phyloP scores from a whole-genome alignment of 2,329 filamentous ascomycete species.

The Talaromyces sp. region DNA sequence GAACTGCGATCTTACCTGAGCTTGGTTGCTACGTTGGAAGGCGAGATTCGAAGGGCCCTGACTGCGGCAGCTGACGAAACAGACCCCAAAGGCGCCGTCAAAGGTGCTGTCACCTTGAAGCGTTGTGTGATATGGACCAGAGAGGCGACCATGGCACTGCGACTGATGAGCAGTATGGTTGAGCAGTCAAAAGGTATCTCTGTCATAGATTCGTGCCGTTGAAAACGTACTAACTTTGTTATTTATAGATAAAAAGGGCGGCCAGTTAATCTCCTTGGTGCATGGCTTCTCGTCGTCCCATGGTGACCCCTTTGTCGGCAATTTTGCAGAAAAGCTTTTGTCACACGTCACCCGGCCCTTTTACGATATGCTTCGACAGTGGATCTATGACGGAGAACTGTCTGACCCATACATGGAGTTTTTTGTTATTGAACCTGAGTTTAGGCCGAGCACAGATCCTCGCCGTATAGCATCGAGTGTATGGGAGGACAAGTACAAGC shows the following conservation, averaged over 20 bases:
- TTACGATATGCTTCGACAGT: constrained; percentile 90
- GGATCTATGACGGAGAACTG: constrained; percentile 97
- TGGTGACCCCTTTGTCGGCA: constrained; percentile 88
- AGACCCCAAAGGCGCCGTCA: constrained; percentile 67
- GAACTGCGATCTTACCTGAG: constrained; percentile 87
- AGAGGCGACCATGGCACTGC: constrained; percentile 90
- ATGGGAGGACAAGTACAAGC: constrained; percentile 95
- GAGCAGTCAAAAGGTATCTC: constrained; percentile 71
- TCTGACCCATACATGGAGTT: constrained; percentile 96
- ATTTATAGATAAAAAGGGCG: constrained; percentile 63
- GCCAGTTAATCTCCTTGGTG: constrained; percentile 87
- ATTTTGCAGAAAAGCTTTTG: constrained; percentile 85
- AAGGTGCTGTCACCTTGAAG: constrained; percentile 88
- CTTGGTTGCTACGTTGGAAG: constrained; percentile 85
- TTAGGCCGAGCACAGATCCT: constrained; percentile 45
- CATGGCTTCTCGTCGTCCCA: constrained; percentile 91
- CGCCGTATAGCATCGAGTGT: constrained; percentile 68
- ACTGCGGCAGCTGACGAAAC: constrained; percentile 56
- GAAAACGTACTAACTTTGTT: constrained; percentile 10
- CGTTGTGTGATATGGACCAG: constrained; percentile 95
- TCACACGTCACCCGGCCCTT: constrained; percentile 86
- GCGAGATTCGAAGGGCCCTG: constrained; percentile 80
- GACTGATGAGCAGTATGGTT: constrained; percentile 89
- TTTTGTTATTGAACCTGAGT: constrained; percentile 79
- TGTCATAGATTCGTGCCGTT: background rate